Evolutionary conservation across 1,139 yeast species (phyloP).

Genomic region (Lodderomyces elongisporus): DNA sequence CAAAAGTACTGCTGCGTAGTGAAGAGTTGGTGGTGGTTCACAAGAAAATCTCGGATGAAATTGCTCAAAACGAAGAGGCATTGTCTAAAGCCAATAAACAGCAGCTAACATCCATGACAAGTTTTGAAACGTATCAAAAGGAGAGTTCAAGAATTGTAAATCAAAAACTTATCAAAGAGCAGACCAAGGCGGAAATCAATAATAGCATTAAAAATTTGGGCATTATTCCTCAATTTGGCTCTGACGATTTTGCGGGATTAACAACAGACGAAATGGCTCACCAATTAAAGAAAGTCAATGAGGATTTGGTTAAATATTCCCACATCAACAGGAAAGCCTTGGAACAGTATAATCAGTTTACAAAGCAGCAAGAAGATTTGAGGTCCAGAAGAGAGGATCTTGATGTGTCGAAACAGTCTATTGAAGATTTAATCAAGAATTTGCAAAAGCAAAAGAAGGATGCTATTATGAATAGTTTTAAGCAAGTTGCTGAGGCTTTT

Average conservation of each 20-base stretch:
- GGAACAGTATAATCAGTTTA: conserved; percentile 75
- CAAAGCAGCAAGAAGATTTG: conserved; percentile 66
- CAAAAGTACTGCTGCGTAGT: conserved; percentile 17
- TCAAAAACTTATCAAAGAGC: conserved; percentile 54
- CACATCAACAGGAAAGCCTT: conserved; percentile 89
- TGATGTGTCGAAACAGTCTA: conserved; percentile 64
- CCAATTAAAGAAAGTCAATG: conserved; percentile 54
- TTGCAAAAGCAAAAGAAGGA: conserved; percentile 76
- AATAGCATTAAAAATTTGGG: conserved; percentile 79
- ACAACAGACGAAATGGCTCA: conserved; percentile 51
- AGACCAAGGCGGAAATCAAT: conserved; percentile 69
- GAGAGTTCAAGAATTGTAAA: conserved; percentile 62
- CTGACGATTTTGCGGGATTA: conserved; percentile 35
- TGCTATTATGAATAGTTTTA: conserved; percentile 76
- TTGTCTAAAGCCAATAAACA: conserved; percentile 51
- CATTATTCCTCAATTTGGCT: conserved; percentile 70
- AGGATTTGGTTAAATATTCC: conserved; percentile 55
- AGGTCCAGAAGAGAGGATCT: conserved; percentile 64
- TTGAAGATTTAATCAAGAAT: conserved; percentile 65
- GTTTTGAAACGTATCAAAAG: conserved; percentile 60
- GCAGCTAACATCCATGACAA: conserved; percentile 50
- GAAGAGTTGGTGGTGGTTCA: conserved; percentile 17
- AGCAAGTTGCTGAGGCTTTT: conserved; percentile 71
- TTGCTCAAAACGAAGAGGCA: conserved; percentile 34
- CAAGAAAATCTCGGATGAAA: conserved; percentile 24